Evolutionary conservation across 345 rosid genomes (phyloP).

Genomic region (Crucihimalaya himalaica): DNA sequence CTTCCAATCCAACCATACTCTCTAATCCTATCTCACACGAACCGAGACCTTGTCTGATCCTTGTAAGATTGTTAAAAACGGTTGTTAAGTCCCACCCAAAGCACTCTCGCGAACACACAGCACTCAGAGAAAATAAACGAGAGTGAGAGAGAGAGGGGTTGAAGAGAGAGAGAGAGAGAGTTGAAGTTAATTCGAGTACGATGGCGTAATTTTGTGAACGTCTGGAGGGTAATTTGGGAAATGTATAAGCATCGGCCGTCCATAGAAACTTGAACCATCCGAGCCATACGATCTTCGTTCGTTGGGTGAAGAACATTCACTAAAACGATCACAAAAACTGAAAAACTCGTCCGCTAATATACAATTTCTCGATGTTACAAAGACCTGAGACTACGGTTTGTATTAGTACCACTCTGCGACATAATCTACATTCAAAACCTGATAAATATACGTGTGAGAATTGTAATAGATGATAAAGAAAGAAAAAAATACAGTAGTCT

Average conservation of each 20-base stretch:
- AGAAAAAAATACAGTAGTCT: neutral
- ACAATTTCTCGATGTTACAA: too few species aligned
- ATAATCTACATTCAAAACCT: too few species aligned
- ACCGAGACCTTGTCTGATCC: constrained; percentile 16
- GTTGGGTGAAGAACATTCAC: neutral
- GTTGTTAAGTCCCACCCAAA: constrained; percentile 12
- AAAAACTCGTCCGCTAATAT: neutral
- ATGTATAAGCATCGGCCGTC: neutral
- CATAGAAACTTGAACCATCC: neutral
- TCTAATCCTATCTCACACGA: neutral
- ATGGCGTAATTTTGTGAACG: constrained; percentile 33
- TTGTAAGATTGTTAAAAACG: constrained; percentile 10
- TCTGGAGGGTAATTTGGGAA: constrained; percentile 42
- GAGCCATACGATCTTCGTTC: constrained; percentile 20
- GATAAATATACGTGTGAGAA: neutral
- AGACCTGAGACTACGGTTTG: neutral
- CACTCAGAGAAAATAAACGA: neutral
- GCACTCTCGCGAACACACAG: constrained; percentile 20
- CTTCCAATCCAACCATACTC: constrained; percentile 11
- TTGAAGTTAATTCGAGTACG: constrained; percentile 12
- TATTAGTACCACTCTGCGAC: too few species aligned
- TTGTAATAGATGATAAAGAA: neutral
- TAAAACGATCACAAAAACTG: neutral
- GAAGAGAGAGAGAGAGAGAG: constrained; percentile 8
- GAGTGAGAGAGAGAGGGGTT: neutral